Base-by-base conservation (phyloP, 495 filamentous ascomycete genomes). In the Talaromyces ruber region DNA sequence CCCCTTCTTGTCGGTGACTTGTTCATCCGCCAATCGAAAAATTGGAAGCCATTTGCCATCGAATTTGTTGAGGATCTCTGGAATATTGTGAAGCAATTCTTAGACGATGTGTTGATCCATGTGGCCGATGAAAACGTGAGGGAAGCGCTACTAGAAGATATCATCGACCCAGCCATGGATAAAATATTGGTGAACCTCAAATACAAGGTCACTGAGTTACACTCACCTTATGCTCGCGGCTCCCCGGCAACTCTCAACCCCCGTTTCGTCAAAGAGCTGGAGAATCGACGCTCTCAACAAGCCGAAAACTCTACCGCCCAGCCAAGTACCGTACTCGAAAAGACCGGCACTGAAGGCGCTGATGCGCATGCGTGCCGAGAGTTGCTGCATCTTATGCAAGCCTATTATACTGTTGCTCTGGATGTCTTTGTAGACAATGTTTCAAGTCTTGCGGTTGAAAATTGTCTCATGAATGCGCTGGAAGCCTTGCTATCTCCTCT, bases 381-480 rank as follows among this genome's bases (percentile, higher is more conserved):
- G 26, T 37, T 63, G 1, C 34, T 63, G 2, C 25, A 63, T 32
- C 55, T 63, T 34, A 63, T 63, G 61, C 52, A 58, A 30, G 52
- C 52, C 8, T 63, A 63, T 21, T 63, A 63, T 22, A 43, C 56
- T 29, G 59, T 60, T 22, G 59, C 59, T 51, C 24, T 60, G 3
- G 39, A 60, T 14, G 59, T 60, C 0, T 87, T 90, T 66, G 70
- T 86, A n/a, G 84, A 90, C 39, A 83, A 88, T 50, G 64, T 88
- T 26, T 75, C 81, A 16, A 78, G 77, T 4, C 74, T 86, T 43
- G 86, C 79, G 3, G 81, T 87, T 32, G 86, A 89, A 58, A 74
- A 77, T 28, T 83, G 82, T 66, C 76, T 88, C 43, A 70, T 88
- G 7, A 8, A 4, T 2, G 71, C 69, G 26, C 65, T 77, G 0